phyloP scores from a whole-genome alignment of 441 rosid species.

The Aquilaria agallochum region DNA sequence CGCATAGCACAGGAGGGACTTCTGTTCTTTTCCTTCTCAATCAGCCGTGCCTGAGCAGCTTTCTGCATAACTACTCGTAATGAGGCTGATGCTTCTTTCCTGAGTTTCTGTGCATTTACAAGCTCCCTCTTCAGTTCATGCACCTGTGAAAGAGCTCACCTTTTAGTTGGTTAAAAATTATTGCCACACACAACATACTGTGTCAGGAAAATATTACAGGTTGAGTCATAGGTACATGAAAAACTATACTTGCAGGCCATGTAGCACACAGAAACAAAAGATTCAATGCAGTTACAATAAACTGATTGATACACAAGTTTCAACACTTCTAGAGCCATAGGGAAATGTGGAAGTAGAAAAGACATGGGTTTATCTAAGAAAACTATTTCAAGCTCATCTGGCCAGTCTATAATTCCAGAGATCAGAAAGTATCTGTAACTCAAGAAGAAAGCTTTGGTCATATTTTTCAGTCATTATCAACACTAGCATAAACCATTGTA shows the following conservation, averaged over 20 bases:
- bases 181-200: background rate
- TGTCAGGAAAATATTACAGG: background rate
- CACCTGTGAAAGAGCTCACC: constrained; percentile 35
- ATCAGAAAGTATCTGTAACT: too few relatives aligned
- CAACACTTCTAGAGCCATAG: too few relatives aligned
- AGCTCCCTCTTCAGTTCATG: constrained; percentile 80
- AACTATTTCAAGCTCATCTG: too few relatives aligned
- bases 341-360: too few relatives aligned
- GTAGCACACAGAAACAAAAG: background rate
- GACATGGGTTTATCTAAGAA: too few relatives aligned
- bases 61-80: constrained; percentile 77
- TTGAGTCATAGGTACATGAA: background rate
- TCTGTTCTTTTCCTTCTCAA: constrained; percentile 94
- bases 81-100: constrained; percentile 71
- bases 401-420: too few relatives aligned
- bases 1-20: constrained; percentile 98
- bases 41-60: constrained; percentile 79
- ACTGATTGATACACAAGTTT: too few relatives aligned
- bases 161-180: background rate
- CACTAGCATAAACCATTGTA: too few relatives aligned
- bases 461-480: too few relatives aligned
- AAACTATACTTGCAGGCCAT: background rate
- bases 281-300: too few relatives aligned
- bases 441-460: too few relatives aligned
- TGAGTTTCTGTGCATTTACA: constrained; percentile 55